Base-by-base conservation (phyloP, 2,329 filamentous ascomycete species). In the Cladosporium sp. region DNA sequence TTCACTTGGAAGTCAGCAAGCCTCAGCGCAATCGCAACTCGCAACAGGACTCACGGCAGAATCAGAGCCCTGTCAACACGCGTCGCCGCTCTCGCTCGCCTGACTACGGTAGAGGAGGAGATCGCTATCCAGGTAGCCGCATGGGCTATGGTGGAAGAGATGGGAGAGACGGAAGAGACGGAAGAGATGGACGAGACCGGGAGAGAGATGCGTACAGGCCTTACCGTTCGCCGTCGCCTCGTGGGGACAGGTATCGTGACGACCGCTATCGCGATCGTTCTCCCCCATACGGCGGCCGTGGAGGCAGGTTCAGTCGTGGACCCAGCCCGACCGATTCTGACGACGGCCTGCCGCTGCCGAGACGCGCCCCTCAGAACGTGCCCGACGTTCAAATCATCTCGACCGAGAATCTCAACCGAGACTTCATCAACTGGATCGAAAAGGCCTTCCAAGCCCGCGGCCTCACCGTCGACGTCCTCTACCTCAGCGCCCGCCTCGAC, bases 1-100 rank as follows among this genome's bases (percentile, higher is more conserved):
- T 97, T 66, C 90, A 95, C 66, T 81, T 96, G 16, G 91, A 96
- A 67, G 82, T 95, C 37, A 95, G 91, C 5, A 92, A 92, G 55
- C 83, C 86, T 3, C 90, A 95, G 67, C 89, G 68, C 54, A 66
- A 66, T 31, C 59, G 78, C 58, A 57, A 69, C 31, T 55, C 58
- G 35, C 56, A 55, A 28, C 56, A 61, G 11, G 48, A 54, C 31
- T 31, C 51, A 16, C 35, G 50, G 1, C 35, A 43, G 3, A 46
- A 52, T 14, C 35, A 50, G 33, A 50, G 46, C 35, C 51, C 55
- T 11, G 55, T 59, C 43, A 61, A 58, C 48, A 56, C 57, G 11
- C 54, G 51, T 9, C 61, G 65, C 57, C 77, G 81, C 50, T 84
- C 81, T 31, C 75, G 82, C 59, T 84, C 86, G 43, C 78, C 88